These are phyloP conservation scores for Cladosporium sp. DNA, from an alignment of 2,329 filamentous ascomycete genomes.

Conservation along the genomic window DNA sequence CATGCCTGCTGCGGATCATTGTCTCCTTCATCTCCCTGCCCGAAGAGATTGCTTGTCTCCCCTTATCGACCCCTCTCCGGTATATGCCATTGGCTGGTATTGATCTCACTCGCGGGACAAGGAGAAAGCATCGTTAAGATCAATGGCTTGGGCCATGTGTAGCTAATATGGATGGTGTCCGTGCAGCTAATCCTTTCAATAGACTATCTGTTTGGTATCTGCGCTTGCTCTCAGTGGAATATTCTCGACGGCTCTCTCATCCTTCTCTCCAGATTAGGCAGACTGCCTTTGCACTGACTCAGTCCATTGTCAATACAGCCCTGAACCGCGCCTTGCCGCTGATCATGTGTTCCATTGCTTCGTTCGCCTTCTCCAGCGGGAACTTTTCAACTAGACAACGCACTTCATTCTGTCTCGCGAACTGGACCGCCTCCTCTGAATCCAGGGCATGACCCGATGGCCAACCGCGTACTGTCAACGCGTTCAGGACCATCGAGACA, in stretches of 20 bases:
- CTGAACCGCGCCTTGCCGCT: slow-evolving; percentile 54
- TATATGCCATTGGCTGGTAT: neutral
- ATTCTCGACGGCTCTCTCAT: neutral
- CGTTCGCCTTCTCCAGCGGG: slow-evolving; percentile 51
- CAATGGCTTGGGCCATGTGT: neutral
- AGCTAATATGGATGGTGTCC: neutral
- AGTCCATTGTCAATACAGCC: slow-evolving; percentile 52
- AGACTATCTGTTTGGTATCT: neutral
- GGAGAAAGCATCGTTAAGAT: neutral
- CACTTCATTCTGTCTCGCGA: slow-evolving; percentile 49
- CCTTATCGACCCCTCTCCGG: neutral
- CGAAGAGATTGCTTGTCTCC: neutral
- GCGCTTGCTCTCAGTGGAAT: neutral
- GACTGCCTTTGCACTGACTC: slow-evolving; percentile 5
- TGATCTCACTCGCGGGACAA: neutral
- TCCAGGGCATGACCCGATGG: slow-evolving; percentile 55
- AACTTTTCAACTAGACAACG: slow-evolving; percentile 57
- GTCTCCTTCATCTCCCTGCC: neutral
- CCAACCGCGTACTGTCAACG: slow-evolving; percentile 53
- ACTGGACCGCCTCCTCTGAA: slow-evolving; percentile 54
- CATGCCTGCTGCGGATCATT: slow-evolving; percentile 8
- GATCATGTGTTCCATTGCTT: slow-evolving; percentile 53
- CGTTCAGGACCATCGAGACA: slow-evolving; percentile 48
- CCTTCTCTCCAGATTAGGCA: neutral
- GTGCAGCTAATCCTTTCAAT: neutral